Evolutionary conservation across 2,329 filamentous ascomycete genomes (phyloP).

Genomic region (Epichloe hybrida): DNA sequence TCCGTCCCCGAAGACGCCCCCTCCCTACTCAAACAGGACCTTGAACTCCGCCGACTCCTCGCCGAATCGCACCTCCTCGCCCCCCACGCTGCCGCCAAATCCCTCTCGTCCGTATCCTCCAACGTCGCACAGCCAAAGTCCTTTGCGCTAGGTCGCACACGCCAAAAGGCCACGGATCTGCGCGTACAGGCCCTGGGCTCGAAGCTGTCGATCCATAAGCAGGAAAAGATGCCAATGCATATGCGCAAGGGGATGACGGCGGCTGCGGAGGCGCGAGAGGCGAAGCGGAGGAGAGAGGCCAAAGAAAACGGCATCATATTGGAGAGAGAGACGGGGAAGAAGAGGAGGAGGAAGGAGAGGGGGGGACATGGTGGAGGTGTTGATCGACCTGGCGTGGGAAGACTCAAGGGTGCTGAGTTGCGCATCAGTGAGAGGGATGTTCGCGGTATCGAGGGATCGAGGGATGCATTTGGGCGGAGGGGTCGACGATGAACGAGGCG

Average conservation of each 20-base stretch:
- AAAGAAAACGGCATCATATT: conserved; percentile 83
- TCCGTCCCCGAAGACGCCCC: conserved; percentile 42
- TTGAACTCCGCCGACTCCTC: conserved; percentile 80
- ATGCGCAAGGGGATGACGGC: conserved; percentile 73
- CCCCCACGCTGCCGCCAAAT: conserved; percentile 33
- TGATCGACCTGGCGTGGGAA: conserved; percentile 67
- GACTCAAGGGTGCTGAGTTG: conserved; percentile 65
- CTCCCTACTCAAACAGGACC: conserved; percentile 75
- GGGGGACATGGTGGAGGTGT: conserved; percentile 45
- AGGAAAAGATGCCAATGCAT: conserved; percentile 79
- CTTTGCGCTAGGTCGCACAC: conserved; percentile 51
- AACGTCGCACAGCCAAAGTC: conserved; percentile 24
- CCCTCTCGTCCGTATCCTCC: conserved; percentile 26
- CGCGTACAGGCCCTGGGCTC: conserved; percentile 70
- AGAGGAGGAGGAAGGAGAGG: conserved; percentile 26
- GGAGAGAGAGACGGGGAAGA: conserved; percentile 40
- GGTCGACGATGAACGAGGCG: conserved; percentile 10
- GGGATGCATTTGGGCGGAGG: conserved; percentile 27
- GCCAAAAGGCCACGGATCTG: conserved; percentile 71
- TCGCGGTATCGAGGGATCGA: conserved; percentile 48
- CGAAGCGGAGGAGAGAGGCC: conserved; percentile 62
- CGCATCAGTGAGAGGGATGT: conserved; percentile 69
- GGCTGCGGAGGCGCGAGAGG: conserved; percentile 52
- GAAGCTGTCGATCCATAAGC: conserved; percentile 59
- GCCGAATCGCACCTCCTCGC: conserved; percentile 78